These are phyloP conservation scores for Fusarium buharicum DNA, from an alignment of 2,329 filamentous ascomycete genomes.

Conservation along the genomic window DNA sequence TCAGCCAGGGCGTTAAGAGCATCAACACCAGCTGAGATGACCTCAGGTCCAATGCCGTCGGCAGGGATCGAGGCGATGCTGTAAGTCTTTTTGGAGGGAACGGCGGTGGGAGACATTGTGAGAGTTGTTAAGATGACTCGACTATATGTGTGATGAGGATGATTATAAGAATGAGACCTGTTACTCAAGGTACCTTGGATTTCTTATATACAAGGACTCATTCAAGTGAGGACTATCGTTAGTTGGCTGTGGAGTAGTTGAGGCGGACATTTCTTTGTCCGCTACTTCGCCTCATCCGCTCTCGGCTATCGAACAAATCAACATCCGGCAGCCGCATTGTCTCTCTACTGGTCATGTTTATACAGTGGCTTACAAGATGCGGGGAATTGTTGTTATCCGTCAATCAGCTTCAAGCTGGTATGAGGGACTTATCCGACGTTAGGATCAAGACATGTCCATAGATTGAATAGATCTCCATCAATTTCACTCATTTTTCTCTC, in stretches of 20 bases:
- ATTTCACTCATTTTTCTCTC: too few relatives aligned
- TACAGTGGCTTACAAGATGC: conserved; percentile 8
- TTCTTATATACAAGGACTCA: not conserved
- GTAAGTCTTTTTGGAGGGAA: conserved; percentile 51
- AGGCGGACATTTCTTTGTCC: conserved; percentile 23
- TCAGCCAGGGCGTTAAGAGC: conserved; percentile 66
- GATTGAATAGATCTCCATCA: too few relatives aligned
- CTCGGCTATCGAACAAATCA: conserved; percentile 1
- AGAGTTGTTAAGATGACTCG: not conserved
- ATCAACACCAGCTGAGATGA: conserved; percentile 68
- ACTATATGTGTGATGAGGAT: not conserved
- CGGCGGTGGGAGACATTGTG: conserved; percentile 42
- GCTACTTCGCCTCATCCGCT: conserved; percentile 10
- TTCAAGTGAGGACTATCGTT: conserved; percentile 18
- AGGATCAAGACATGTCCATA: too few relatives aligned
- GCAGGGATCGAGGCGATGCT: conserved; percentile 70
- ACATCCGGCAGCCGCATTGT: conserved; percentile 5
- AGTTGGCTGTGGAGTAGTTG: conserved; percentile 16
- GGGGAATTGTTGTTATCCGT: conserved; percentile 13
- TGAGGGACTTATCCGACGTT: not conserved
- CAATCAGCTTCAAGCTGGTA: not conserved
- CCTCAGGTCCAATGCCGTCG: conserved; percentile 72
- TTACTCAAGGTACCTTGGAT: not conserved
- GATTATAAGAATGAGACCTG: not conserved
- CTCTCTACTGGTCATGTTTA: conserved; percentile 4